Evolutionary conservation across 2,329 filamentous ascomycete genomes (phyloP).

Genomic region (Cordyceps sp.): DNA sequence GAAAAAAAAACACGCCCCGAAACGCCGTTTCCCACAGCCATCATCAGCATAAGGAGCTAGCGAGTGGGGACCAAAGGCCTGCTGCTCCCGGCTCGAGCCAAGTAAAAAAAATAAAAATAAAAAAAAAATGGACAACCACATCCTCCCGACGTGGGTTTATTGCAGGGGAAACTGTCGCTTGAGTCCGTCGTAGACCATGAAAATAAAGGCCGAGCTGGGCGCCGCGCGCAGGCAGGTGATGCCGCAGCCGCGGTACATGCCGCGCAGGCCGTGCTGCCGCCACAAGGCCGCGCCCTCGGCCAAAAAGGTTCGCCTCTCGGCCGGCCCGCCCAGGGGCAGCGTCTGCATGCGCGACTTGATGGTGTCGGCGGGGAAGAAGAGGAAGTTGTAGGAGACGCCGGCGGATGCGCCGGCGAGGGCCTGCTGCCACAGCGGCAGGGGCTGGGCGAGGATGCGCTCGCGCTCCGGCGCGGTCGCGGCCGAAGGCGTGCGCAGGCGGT

Average conservation of each 20-base stretch:
- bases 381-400: slow-evolving; percentile 88
- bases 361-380: slow-evolving; percentile 94
- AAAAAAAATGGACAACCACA: neutral
- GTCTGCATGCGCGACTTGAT: slow-evolving; percentile 98
- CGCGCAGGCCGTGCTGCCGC: slow-evolving; percentile 63
- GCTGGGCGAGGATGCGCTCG: slow-evolving; percentile 24
- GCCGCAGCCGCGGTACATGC: slow-evolving; percentile 85
- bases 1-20: too few species aligned
- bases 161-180: slow-evolving; percentile 47
- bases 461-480: slow-evolving; percentile 22
- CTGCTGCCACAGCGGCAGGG: slow-evolving; percentile 71
- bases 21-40: too few species aligned
- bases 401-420: slow-evolving; percentile 75
- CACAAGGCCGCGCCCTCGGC: slow-evolving; percentile 60
- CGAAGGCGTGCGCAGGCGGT: slow-evolving; percentile 32
- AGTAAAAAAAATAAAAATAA: slow-evolving; percentile 5
- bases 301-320: slow-evolving; percentile 49
- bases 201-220: slow-evolving; percentile 95
- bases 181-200: slow-evolving; percentile 82
- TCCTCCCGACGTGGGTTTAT: slow-evolving; percentile 4
- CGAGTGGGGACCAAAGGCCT: too few species aligned
- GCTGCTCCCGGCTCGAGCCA: too few species aligned
- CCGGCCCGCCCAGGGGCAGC: slow-evolving; percentile 43
- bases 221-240: slow-evolving; percentile 80
- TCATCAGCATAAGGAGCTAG: too few species aligned